Evolutionary conservation across 306 rosid genomes (phyloP).

Genomic region (Castanospermum australe): DNA sequence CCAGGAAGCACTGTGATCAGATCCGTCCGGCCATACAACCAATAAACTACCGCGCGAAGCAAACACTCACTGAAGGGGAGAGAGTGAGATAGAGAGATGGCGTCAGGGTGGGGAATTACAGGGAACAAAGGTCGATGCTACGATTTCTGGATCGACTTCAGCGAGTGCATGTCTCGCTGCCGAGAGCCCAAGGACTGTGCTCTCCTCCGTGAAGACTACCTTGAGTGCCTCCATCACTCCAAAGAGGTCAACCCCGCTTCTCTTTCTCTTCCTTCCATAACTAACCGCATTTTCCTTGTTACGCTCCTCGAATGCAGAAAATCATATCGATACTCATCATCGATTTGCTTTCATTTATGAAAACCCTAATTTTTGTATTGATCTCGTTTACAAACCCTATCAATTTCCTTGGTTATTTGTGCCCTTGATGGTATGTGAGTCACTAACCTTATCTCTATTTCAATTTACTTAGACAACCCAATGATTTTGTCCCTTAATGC

Average conservation of each 20-base stretch:
- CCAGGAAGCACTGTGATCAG: neutral
- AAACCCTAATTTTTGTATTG: constrained; percentile 19
- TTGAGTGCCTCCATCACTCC: constrained; percentile 97
- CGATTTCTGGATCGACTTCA: constrained; percentile 98
- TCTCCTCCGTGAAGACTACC: constrained; percentile 97
- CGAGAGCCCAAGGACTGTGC: constrained; percentile 89
- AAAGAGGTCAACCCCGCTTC: constrained; percentile 63
- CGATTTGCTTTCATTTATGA: neutral
- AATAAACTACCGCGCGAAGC: neutral
- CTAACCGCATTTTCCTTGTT: neutral
- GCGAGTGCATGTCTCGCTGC: constrained; percentile 97
- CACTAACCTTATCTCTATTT: neutral
- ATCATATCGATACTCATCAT: neutral
- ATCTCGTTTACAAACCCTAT: neutral
- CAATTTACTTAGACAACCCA: neutral
- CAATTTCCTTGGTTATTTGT: neutral
- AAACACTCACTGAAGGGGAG: neutral
- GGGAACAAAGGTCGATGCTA: constrained; percentile 98
- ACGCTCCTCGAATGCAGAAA: neutral
- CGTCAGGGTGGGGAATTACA: constrained; percentile 97
- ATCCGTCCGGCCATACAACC: neutral
- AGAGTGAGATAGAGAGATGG: constrained; percentile 42
- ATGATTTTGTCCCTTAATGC: neutral
- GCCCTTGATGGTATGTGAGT: neutral
- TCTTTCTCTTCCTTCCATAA: neutral